These are phyloP conservation scores for Gaertneriomyces semiglobifer DNA, from an alignment of 192 early-diverging fungal genomes.

Conservation along the genomic window DNA sequence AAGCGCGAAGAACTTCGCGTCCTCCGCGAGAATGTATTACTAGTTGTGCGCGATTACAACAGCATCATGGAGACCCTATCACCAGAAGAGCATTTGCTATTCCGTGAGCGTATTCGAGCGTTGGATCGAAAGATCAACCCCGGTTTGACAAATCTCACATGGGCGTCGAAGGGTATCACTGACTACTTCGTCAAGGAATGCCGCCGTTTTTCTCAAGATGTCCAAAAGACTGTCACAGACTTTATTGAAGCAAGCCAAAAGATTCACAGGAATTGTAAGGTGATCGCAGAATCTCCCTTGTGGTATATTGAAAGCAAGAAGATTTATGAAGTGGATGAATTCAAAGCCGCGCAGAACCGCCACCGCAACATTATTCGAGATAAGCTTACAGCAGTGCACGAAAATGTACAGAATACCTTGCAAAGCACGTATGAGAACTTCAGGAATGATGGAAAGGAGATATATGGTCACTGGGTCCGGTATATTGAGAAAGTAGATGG, in stretches of 20 bases:
- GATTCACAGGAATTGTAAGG: conserved; percentile 47
- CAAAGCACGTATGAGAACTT: conserved; percentile 48
- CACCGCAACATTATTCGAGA: conserved; percentile 39
- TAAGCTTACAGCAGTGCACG: conserved; percentile 44
- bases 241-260: conserved; percentile 48
- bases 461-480: conserved; percentile 51
- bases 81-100: conserved; percentile 51
- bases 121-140: conserved; percentile 67
- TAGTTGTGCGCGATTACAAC: conserved; percentile 66
- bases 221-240: conserved; percentile 57
- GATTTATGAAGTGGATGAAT: conserved; percentile 58
- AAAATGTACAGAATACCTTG: conserved; percentile 45
- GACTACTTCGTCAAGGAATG: conserved; percentile 68
- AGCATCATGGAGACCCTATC: conserved; percentile 56
- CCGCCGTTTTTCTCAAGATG: conserved; percentile 53
- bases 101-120: conserved; percentile 59
- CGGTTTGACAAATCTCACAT: conserved; percentile 54
- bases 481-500: conserved; percentile 57
- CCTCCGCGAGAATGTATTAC: conserved; percentile 57
- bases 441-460: conserved; percentile 55
- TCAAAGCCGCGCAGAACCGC: conserved; percentile 47
- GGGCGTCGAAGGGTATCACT: conserved; percentile 59
- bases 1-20: conserved; percentile 60
- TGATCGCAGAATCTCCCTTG: conserved; percentile 53
- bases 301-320: conserved; percentile 59